phyloP scores from a whole-genome alignment of 2,329 filamentous ascomycete genomes.

The Ampelomyces quisqualis region DNA sequence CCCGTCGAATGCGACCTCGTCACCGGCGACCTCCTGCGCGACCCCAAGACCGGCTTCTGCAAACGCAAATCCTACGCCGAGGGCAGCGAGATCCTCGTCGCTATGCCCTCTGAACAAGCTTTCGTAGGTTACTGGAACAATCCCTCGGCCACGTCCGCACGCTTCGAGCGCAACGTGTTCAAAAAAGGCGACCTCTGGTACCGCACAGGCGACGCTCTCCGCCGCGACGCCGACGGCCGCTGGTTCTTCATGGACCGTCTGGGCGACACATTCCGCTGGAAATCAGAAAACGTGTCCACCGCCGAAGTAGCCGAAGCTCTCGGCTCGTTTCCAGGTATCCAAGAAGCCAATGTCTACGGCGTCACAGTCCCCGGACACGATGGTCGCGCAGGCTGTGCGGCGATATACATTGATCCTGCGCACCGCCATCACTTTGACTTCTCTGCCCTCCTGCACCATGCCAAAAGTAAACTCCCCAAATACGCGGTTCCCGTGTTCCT shows the following conservation, averaged over 20 bases:
- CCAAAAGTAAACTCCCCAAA: slow-evolving; percentile 61
- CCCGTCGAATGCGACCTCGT: slow-evolving; percentile 69
- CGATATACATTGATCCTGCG: slow-evolving; percentile 58
- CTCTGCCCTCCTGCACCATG: slow-evolving; percentile 59
- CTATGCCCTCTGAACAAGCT: slow-evolving; percentile 56
- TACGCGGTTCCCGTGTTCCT: slow-evolving; percentile 78
- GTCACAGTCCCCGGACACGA: slow-evolving; percentile 51
- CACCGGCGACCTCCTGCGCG: slow-evolving; percentile 65
- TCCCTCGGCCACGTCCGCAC: slow-evolving; percentile 63
- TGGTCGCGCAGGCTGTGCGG: slow-evolving; percentile 57
- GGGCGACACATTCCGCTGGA: slow-evolving; percentile 55
- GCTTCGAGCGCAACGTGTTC: slow-evolving; percentile 51
- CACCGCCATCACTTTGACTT: slow-evolving; percentile 53
- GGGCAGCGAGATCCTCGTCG: slow-evolving; percentile 75
- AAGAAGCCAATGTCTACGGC: slow-evolving; percentile 53
- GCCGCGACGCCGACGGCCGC: slow-evolving; percentile 46
- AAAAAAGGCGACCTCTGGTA: slow-evolving; percentile 52
- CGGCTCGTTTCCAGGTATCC: slow-evolving; percentile 48
- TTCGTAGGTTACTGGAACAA: slow-evolving; percentile 74
- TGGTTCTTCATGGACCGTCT: slow-evolving; percentile 54
- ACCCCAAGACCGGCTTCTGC: slow-evolving; percentile 68
- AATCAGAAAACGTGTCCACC: slow-evolving; percentile 53
- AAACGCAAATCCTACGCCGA: slow-evolving; percentile 62
- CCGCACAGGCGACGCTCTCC: slow-evolving; percentile 51
- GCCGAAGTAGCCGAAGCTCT: slow-evolving; percentile 51